Conservation (phyloP, 306 rosid species). For the Comarum palustre region DNA sequence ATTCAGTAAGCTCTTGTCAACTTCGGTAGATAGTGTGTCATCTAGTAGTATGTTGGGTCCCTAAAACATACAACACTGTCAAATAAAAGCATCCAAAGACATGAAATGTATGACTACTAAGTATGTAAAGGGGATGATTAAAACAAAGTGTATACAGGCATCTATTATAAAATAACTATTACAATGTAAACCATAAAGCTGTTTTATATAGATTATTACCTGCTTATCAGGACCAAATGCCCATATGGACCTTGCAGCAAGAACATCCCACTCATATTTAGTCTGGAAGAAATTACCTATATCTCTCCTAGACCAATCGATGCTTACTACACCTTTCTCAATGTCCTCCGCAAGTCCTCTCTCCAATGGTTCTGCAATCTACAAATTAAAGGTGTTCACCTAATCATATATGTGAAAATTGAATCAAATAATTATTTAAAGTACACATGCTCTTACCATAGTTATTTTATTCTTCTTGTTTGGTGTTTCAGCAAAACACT, state of each 20-base stretch:
- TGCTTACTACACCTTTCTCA: conserved; percentile 90
- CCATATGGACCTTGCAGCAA: conserved; percentile 97
- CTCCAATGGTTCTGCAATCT: conserved; percentile 96
- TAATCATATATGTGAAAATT: neutral
- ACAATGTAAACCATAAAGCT: neutral
- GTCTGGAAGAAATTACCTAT: conserved; percentile 96
- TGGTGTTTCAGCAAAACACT: conserved; percentile 97
- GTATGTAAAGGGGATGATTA: neutral
- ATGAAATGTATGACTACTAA: neutral
- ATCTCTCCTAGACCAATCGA: conserved; percentile 88
- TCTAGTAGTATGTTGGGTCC: conserved; percentile 93
- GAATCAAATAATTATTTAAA: conserved; percentile 1
- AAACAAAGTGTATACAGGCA: neutral
- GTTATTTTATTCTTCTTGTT: conserved; percentile 98
- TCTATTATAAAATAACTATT: conserved; percentile 1
- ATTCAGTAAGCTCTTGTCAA: conserved; percentile 77
- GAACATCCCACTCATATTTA: conserved; percentile 93
- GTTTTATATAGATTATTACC: conserved; percentile 36
- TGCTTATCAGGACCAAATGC: conserved; percentile 99
- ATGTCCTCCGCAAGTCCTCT: conserved; percentile 97
- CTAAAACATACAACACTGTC: conserved; percentile 38
- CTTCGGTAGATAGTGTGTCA: conserved; percentile 94
- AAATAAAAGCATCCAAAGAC: conserved; percentile 9
- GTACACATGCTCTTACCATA: conserved; percentile 52
- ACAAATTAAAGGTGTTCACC: conserved; percentile 23